phyloP scores from a whole-genome alignment of 495 filamentous ascomycete species.

The Penicillium dipodomyicola region DNA sequence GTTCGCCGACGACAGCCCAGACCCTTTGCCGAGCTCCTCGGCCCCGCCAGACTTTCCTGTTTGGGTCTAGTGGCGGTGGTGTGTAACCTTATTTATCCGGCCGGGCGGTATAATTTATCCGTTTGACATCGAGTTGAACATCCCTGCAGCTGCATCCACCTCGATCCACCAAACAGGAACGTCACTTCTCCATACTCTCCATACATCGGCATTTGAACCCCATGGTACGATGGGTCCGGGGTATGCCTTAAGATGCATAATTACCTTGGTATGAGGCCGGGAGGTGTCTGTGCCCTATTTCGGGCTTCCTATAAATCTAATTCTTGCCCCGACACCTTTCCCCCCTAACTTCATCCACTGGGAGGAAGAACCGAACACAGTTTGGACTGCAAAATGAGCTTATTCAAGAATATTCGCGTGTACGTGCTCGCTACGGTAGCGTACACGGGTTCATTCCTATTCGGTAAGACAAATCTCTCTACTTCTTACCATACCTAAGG shows the following conservation, averaged over 20 bases:
- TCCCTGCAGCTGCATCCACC: too few species aligned
- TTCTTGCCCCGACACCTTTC: neutral
- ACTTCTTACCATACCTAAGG: too few species aligned
- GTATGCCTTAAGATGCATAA: neutral
- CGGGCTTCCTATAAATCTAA: neutral
- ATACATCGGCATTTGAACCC: neutral
- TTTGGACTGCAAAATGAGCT: neutral
- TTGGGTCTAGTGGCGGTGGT: too few species aligned
- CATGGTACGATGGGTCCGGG: neutral
- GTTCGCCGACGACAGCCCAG: too few species aligned
- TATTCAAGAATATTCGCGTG: neutral
- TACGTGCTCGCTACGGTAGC: neutral
- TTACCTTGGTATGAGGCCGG: neutral
- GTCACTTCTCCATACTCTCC: neutral
- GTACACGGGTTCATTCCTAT: neutral
- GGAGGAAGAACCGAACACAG: neutral
- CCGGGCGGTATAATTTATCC: too few species aligned
- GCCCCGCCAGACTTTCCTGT: neutral
- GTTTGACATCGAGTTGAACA: too few species aligned
- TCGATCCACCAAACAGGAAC: neutral
- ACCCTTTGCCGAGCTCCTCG: neutral
- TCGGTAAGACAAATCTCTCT: neutral
- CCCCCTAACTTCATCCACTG: neutral
- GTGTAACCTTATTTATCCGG: too few species aligned
- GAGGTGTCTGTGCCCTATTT: neutral